Percentiles rank a stretch among this genome's conserved stretches.
phyloP scores from a whole-genome alignment of 2,329 filamentous ascomycete species.

The Aureobasidium namibiae region DNA sequence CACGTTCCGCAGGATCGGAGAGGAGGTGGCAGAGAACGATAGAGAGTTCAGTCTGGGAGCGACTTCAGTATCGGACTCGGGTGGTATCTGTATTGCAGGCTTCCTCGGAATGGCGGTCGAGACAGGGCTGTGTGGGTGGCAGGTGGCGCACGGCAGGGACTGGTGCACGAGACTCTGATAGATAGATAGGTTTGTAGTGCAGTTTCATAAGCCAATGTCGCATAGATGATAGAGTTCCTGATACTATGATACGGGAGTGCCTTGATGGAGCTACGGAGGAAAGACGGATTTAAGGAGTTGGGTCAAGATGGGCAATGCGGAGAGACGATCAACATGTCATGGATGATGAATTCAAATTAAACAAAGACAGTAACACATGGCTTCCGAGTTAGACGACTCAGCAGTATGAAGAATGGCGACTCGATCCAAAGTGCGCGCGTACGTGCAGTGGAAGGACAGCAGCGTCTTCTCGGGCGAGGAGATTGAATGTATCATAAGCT shows the following conservation, averaged over 20 bases:
- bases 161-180: slow-evolving; percentile 46
- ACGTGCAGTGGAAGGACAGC: slow-evolving; percentile 88
- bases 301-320: neutral
- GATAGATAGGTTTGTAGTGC: neutral
- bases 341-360: neutral
- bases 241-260: neutral
- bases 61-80: slow-evolving; percentile 86
- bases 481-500: slow-evolving; percentile 90
- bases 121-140: slow-evolving; percentile 72
- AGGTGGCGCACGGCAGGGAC: slow-evolving; percentile 69
- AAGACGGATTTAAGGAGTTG: slow-evolving; percentile 2
- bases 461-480: slow-evolving; percentile 96
- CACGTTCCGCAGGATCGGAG: slow-evolving; percentile 89
- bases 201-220: neutral
- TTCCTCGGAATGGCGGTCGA: slow-evolving; percentile 79
- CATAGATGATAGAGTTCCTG: neutral
- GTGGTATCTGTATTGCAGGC: slow-evolving; percentile 79
- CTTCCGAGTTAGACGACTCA: neutral
- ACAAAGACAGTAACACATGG: neutral
- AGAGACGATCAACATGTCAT: slow-evolving; percentile 8
- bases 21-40: slow-evolving; percentile 66
- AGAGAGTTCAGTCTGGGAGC: slow-evolving; percentile 87
- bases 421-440: slow-evolving; percentile 76
- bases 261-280: neutral
- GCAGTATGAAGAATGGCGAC: slow-evolving; percentile 8